phyloP scores from a whole-genome alignment of 495 filamentous ascomycete species.

The Cercophora newfieldiana region DNA sequence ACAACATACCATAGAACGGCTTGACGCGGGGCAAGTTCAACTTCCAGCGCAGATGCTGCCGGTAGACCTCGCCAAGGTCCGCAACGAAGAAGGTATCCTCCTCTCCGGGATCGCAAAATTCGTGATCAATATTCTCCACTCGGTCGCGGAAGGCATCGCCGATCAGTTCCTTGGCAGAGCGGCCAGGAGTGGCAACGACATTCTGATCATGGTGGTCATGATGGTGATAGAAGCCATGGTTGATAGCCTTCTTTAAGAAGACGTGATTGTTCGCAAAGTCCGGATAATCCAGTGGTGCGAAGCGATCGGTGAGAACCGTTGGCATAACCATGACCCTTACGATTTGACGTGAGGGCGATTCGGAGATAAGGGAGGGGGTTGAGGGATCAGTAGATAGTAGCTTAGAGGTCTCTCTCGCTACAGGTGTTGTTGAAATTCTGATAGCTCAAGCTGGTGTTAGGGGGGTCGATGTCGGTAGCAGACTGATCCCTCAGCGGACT shows the following conservation, averaged over 20 bases:
- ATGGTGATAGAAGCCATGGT: slow-evolving; percentile 37
- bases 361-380: neutral
- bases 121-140: slow-evolving; percentile 77
- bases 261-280: slow-evolving; percentile 47
- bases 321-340: slow-evolving; percentile 58
- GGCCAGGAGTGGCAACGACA: slow-evolving; percentile 34
- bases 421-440: neutral
- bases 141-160: slow-evolving; percentile 77
- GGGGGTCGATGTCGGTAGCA: slow-evolving; percentile 82
- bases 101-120: slow-evolving; percentile 81
- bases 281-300: slow-evolving; percentile 39
- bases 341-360: slow-evolving; percentile 27
- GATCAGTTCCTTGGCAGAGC: slow-evolving; percentile 61
- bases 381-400: slow-evolving; percentile 4
- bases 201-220: slow-evolving; percentile 29
- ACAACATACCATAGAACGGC: slow-evolving; percentile 85
- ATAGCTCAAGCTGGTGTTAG: slow-evolving; percentile 56
- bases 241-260: slow-evolving; percentile 39
- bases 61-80: slow-evolving; percentile 97
- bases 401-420: neutral
- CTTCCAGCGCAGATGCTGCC: slow-evolving; percentile 98
- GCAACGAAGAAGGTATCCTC: slow-evolving; percentile 98
- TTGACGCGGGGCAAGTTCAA: slow-evolving; percentile 87
- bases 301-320: slow-evolving; percentile 49
- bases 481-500: slow-evolving; percentile 77